A percentile compares a stretch with the other conserved stretches of the same genome.
These are phyloP conservation scores for Acanthamoeba divionensis DNA, from an alignment of 208 protist genomes.

Conservation along the genomic window DNA sequence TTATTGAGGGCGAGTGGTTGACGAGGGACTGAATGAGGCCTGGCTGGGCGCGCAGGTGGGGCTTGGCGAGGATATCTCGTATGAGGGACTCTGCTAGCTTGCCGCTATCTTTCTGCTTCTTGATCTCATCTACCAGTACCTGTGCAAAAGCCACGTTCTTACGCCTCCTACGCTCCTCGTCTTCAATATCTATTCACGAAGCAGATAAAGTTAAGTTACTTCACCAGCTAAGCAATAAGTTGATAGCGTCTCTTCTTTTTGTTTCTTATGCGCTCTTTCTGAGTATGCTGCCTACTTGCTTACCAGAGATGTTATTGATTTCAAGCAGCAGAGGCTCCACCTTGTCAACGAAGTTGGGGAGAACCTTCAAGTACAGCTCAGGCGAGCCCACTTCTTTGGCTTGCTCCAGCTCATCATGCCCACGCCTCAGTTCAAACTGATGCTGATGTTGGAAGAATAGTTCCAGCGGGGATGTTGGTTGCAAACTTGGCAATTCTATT, in stretches of 20 bases:
- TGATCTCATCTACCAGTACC: neutral
- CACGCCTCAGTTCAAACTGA: neutral
- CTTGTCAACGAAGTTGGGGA: neutral
- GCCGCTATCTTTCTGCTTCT: neutral
- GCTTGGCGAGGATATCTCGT: constrained; percentile 18
- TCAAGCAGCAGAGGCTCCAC: neutral
- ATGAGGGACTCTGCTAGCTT: neutral
- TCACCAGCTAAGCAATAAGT: neutral
- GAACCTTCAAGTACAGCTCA: neutral
- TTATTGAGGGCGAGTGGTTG: constrained; percentile 1
- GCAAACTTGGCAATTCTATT: too few species aligned
- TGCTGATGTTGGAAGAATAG: too few species aligned
- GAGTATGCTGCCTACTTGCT: too few species aligned
- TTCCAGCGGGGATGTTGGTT: too few species aligned
- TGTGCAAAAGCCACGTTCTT: constrained; percentile 42
- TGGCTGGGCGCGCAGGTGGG: neutral
- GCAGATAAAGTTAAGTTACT: neutral
- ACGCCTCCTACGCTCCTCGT: neutral
- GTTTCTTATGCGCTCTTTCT: too few species aligned
- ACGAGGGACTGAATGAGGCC: neutral
- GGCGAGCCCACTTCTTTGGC: neutral
- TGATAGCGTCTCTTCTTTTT: too few species aligned
- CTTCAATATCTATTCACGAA: neutral
- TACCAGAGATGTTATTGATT: too few species aligned
- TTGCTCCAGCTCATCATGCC: neutral